Conservation (phyloP, 176 grass and related monocot species). For the Zoysia pacifica region DNA sequence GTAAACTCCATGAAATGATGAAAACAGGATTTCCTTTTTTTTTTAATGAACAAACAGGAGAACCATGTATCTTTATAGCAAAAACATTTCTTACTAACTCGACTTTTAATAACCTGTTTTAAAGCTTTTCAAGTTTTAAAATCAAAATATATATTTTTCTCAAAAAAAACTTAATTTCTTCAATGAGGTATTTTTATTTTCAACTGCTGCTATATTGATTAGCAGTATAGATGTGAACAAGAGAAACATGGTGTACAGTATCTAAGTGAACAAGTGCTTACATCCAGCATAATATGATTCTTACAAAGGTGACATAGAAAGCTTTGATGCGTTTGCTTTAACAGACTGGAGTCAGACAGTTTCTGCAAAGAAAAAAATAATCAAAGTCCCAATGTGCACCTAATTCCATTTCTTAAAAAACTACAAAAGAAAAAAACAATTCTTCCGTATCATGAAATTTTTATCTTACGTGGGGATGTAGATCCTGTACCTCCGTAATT, state of each 20-base stretch:
- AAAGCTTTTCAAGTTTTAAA: not conserved
- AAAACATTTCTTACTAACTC: not conserved
- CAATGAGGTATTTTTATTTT: conserved; percentile 6
- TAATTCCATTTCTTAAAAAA: conserved; percentile 1
- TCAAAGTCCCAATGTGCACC: not conserved
- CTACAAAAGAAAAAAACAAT: not conserved
- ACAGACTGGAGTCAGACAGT: not conserved
- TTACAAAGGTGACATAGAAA: conserved; percentile 3
- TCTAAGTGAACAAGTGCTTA: too few relatives aligned
- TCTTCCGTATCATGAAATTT: not conserved
- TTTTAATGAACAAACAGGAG: too few relatives aligned
- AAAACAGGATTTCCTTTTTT: not conserved
- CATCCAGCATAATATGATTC: too few relatives aligned
- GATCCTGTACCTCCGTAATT: not conserved
- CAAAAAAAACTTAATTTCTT: not conserved
- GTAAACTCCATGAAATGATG: conserved; percentile 1
- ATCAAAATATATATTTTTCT: not conserved
- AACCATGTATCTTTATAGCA: too few relatives aligned
- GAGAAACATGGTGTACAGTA: not conserved
- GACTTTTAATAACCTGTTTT: conserved; percentile 21
- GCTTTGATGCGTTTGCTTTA: conserved; percentile 13
- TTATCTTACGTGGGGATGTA: not conserved
- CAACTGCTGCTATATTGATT: conserved; percentile 13
- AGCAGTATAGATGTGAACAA: not conserved
- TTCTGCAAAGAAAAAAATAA: conserved; percentile 28